Evolutionary conservation across 495 filamentous ascomycete species (phyloP), one percentile per base, ranked within the genome.

Genomic region (Lepidopterella palustris): DNA sequence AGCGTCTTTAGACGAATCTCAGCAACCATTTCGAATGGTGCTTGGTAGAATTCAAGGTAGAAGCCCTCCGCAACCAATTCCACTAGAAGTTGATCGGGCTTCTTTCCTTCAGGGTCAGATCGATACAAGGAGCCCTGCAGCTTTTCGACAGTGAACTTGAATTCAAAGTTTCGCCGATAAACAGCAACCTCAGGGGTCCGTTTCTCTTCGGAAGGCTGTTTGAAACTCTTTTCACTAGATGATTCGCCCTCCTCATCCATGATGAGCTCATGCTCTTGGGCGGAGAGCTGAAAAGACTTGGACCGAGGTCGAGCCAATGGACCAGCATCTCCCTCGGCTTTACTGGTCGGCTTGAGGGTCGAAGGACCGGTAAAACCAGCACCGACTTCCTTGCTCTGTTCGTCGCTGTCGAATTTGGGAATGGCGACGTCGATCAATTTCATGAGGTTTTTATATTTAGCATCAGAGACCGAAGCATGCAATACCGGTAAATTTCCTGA

Each of bases 381-480:
- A 3, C 53, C 45, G 4, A 58, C 55, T 32, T 68, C 61, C 58
- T 58, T 76, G 56, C 32, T 61, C 42, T 77, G 74, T 39, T 80
- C 79, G 9, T 77, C 81, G 35, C 84, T 51, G 47, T 62, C 83
- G 56, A 96, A 85, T 45, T 88, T 89, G 5, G 93, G 93, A 61
- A 97, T 89, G 2, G 93, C 92, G 55, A 97, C 89, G 63, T 97
- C 92, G 59, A 98, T 91, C 52, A 98, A 77, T 65, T 86, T 92
- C 95, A 98, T 97, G 53, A 97, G 69, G 5, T 83, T 89, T 73
- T 96, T 97, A 72, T 98, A 98, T 71, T 97, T 98, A 40, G 84
- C 85, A 66, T 98, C 93, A 0, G 91, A 96, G 35, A 91, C 85
- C 0, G 85, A 90, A 27, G 89, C 93, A 73, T 95, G 93, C 10